Conservation (phyloP, 805 yeast species). For the Yarrowia deformans region DNA sequence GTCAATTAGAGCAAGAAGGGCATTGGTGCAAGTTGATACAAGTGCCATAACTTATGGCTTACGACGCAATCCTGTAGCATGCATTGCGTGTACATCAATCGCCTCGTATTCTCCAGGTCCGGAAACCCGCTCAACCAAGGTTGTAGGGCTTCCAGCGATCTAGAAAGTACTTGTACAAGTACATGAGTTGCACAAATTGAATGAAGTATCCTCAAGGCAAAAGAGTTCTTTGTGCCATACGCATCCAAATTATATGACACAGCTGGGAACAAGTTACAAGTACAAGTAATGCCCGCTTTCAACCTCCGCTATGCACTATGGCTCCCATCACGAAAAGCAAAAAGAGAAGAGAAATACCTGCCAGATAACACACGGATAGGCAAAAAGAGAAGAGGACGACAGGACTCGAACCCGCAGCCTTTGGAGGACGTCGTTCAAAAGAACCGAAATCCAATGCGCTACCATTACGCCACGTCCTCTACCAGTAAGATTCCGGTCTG, state of each 20-base stretch:
- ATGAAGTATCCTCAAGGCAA: no score
- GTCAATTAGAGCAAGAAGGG: no score
- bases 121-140: no score
- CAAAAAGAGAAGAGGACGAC: slow-evolving; percentile 29
- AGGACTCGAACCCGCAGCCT: slow-evolving; percentile 35
- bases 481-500: background rate
- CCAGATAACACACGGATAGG: background rate
- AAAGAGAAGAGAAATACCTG: background rate
- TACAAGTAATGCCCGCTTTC: background rate
- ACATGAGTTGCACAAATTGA: no score
- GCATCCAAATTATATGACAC: background rate
- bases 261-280: no score
- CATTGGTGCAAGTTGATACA: no score
- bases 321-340: slow-evolving; percentile 5
- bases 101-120: no score
- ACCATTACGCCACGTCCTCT: slow-evolving; percentile 34
- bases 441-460: slow-evolving; percentile 35
- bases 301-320: background rate
- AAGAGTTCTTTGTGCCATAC: background rate
- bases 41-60: no score
- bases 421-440: slow-evolving; percentile 31
- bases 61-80: no score
- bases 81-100: no score
- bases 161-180: no score
- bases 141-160: no score